Base-by-base conservation (phyloP, 139 green algal genomes). In the Coccomyxa sp. region DNA sequence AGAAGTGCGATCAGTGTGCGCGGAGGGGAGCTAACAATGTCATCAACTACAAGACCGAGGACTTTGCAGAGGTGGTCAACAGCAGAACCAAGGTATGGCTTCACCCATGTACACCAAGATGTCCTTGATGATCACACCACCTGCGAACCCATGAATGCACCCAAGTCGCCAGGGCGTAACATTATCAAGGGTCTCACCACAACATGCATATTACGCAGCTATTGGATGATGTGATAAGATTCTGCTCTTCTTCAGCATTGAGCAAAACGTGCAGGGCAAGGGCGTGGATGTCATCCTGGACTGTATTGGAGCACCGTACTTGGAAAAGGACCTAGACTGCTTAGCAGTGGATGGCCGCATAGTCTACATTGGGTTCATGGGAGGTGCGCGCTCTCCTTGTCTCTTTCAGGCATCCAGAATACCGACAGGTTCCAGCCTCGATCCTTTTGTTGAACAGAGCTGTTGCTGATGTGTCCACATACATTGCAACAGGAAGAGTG, bases 1-100 rank as follows among this genome's bases (percentile, higher is more conserved):
- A 41, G 16, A 74, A 74, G 69, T 31, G 12, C 9, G 14, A 74
- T 33, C 34, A 41, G 33, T 74, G 69, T 34, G 14, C n/a, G 33
- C 24, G 22, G 6, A 33, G 18, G 9, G 69, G 69, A 10, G 69
- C 69, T 2, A 50, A 33, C 69, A 35, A 41, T 10, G 69, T 27
- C 35, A 24, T 74, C 69, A 74, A 74, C 27, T 74, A 74, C 69
- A 74, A 74, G 34, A 74, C 69, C 9, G 69, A 50, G 16, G 35
- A 74, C 14, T 50, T n/a, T 10, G 69, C 16, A 12, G 69, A 41
- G 9, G 9, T 27, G 12, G 69, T 74, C 69, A 50, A 40, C 24
- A 33, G 64, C 31, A 36, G 14, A 33, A 72, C n/a, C 24, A 72
- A 72, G 64, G 64, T 39, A 22, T 18, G 50, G 18, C 27, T 64